Percentiles rank a stretch among this genome's conserved stretches.
Evolutionary conservation across 2,329 filamentous ascomycete species (phyloP).

Genomic region (Pseudopyricularia javanii): DNA sequence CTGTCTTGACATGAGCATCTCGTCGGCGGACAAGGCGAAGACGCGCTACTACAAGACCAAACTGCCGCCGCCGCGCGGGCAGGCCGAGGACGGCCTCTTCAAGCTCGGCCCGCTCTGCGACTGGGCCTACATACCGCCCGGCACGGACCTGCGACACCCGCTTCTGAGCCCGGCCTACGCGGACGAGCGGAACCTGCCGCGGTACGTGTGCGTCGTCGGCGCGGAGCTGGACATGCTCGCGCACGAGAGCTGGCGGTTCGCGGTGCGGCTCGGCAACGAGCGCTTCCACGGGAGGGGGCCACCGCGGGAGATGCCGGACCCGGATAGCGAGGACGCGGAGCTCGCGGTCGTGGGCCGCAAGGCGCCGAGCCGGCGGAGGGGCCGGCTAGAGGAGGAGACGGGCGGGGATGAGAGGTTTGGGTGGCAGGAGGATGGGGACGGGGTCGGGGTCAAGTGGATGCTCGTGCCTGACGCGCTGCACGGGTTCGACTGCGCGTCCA

Average conservation of each 20-base stretch:
- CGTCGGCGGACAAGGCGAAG: slow-evolving; percentile 14
- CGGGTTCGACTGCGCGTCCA: slow-evolving; percentile 23
- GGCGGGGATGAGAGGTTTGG: slow-evolving; percentile 20
- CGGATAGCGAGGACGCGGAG: slow-evolving; percentile 3
- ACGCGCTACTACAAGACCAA: slow-evolving; percentile 22
- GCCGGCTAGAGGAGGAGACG: slow-evolving; percentile 12
- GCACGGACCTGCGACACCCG: slow-evolving; percentile 20
- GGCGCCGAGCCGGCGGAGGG: slow-evolving; percentile 10
- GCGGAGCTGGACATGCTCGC: slow-evolving; percentile 33
- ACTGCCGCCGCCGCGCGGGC: slow-evolving; percentile 14
- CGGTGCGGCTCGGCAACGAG: slow-evolving; percentile 19
- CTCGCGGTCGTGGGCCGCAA: slow-evolving; percentile 6
- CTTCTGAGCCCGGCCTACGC: slow-evolving; percentile 25
- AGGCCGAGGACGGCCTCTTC: slow-evolving; percentile 13
- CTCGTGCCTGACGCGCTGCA: slow-evolving; percentile 28
- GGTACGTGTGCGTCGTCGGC: slow-evolving; percentile 27
- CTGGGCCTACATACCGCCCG: slow-evolving; percentile 27
- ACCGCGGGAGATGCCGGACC: slow-evolving; percentile 5
- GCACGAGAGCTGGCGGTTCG: slow-evolving; percentile 26
- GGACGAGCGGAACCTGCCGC: slow-evolving; percentile 21
- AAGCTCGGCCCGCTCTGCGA: slow-evolving; percentile 18
- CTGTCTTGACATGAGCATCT: slow-evolving; percentile 24
- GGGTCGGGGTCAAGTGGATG: slow-evolving; percentile 22
- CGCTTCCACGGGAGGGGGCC: slow-evolving; percentile 14
- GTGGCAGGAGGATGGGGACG: slow-evolving; percentile 16